These are phyloP conservation scores for Neofusicoccum sp. DNA, from an alignment of 2,329 filamentous ascomycete species.

Conservation along the genomic window DNA sequence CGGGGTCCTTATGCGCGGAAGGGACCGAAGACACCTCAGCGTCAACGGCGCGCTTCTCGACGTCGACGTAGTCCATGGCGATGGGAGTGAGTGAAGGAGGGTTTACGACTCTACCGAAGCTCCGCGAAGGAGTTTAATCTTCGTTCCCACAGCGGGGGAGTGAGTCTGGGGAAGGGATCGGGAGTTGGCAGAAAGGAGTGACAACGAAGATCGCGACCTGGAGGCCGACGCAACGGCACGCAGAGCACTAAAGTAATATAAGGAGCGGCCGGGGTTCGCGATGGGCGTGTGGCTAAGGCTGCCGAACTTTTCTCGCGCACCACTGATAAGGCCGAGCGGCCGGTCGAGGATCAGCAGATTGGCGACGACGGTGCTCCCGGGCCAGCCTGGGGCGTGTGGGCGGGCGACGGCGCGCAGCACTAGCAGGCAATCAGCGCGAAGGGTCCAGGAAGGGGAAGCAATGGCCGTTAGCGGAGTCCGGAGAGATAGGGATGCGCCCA, in stretches of 20 bases:
- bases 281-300: neutral
- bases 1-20: conserved; percentile 25
- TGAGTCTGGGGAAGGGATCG: neutral
- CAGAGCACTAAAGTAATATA: conserved; percentile 5
- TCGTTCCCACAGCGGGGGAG: neutral
- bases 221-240: neutral
- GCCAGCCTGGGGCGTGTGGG: conserved; percentile 7
- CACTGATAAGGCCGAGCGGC: conserved; percentile 19
- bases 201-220: neutral
- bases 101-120: conserved; percentile 14
- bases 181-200: neutral
- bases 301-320: conserved; percentile 14
- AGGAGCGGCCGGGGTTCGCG: neutral
- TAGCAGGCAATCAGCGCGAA: neutral
- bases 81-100: neutral
- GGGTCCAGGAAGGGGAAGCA: conserved; percentile 1
- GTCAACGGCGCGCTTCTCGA: conserved; percentile 31
- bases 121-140: conserved; percentile 23
- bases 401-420: neutral
- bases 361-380: neutral
- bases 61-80: conserved; percentile 25
- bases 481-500: conserved; percentile 18
- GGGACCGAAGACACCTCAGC: conserved; percentile 31
- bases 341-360: conserved; percentile 15
- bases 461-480: conserved; percentile 7